These are phyloP conservation scores for Ambrosia trifida DNA, from an alignment of 129 eudicot genomes.

Conservation along the genomic window DNA sequence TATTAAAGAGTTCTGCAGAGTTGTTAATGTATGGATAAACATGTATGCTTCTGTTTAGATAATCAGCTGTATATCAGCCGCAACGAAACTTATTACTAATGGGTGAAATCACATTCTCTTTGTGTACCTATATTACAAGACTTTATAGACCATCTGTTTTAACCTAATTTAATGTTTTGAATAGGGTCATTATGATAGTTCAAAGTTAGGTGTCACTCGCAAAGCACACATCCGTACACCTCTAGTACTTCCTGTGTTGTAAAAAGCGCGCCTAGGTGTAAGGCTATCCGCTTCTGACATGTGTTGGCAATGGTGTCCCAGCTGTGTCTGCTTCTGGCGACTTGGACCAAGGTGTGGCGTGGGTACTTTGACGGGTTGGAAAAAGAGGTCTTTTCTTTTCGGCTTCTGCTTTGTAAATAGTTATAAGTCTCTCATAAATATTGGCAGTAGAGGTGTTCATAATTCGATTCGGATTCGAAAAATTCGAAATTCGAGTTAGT, in stretches of 20 bases:
- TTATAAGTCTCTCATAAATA: no score
- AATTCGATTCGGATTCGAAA: no score
- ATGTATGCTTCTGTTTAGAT: slow-evolving; percentile 5
- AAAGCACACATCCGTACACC: background rate
- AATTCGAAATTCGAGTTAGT: no score
- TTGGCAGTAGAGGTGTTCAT: no score
- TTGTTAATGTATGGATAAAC: background rate
- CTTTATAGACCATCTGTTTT: background rate
- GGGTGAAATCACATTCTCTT: background rate
- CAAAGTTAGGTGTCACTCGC: background rate
- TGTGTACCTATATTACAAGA: background rate
- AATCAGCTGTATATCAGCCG: background rate
- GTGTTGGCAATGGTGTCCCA: no score
- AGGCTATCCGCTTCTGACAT: background rate
- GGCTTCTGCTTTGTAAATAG: no score
- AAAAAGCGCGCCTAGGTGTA: background rate
- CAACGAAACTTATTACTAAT: no score
- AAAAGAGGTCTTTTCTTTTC: no score
- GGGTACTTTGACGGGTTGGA: no score
- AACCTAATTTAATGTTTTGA: background rate
- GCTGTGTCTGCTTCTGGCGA: no score
- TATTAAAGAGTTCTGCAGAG: background rate
- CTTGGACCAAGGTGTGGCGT: no score
- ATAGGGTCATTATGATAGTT: background rate
- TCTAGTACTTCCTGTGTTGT: background rate